phyloP scores from a whole-genome alignment of 768 basidiomycete species.

The Plicaturopsis crispa region DNA sequence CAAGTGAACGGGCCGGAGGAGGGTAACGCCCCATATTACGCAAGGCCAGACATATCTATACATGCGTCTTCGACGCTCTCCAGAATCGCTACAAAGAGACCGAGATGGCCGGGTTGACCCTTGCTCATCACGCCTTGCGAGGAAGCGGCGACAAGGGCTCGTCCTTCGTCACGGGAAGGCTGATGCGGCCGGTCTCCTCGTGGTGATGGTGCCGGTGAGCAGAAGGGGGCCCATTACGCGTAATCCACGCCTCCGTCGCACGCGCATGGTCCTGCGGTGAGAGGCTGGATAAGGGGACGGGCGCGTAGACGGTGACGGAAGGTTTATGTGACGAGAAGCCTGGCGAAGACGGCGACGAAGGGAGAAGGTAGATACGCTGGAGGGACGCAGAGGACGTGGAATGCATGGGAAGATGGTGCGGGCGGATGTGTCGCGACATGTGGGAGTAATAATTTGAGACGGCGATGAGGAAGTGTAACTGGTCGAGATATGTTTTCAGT shows the following conservation, averaged over 20 bases:
- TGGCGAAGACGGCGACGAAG: constrained; percentile 21
- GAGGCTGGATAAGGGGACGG: constrained; percentile 50
- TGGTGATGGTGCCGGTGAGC: constrained; percentile 24
- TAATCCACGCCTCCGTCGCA: constrained; percentile 66
- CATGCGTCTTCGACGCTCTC: too few species aligned
- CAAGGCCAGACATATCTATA: too few species aligned
- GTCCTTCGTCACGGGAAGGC: constrained; percentile 34
- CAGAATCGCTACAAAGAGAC: too few species aligned
- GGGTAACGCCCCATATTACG: too few species aligned
- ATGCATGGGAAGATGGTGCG: constrained; percentile 10
- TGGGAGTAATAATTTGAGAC: constrained; percentile 59
- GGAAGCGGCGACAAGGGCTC: constrained; percentile 21
- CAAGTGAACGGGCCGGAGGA: too few species aligned
- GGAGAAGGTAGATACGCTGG: constrained; percentile 62
- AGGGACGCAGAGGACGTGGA: constrained; percentile 20
- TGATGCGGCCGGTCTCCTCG: constrained; percentile 30
- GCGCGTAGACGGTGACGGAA: constrained; percentile 57
- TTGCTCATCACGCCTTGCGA: too few species aligned
- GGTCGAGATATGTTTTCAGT: too few species aligned
- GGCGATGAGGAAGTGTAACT: constrained; percentile 75
- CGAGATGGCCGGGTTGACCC: too few species aligned
- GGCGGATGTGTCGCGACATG: constrained; percentile 32
- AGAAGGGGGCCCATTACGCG: constrained; percentile 15
- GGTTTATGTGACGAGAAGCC: constrained; percentile 9
- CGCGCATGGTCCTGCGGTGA: constrained; percentile 43